Base-by-base conservation (phyloP, 2,329 filamentous ascomycete genomes). In the Fusarium udum region DNA sequence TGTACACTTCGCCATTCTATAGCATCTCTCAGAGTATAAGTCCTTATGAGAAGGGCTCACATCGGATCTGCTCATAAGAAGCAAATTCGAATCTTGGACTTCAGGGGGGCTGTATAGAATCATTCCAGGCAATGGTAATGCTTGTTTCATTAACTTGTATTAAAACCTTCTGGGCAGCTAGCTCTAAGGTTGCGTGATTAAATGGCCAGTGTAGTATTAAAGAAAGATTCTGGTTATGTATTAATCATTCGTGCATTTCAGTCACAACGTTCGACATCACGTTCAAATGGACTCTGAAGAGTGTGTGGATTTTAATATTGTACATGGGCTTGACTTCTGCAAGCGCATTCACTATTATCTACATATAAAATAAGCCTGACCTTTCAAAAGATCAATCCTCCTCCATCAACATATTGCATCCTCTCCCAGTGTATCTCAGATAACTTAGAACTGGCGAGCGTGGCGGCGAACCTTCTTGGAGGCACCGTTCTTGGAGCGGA, bases 391-490 rank as follows among this genome's bases (percentile, higher is more conserved):
- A 7, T 16, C n/a, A 58, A 28, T n/a, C 4, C 6, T n/a, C 10
- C 6, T 24, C 16, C 32, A 14, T 14, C 22, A 31, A 12, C 16
- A 32, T 12, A 10, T 13, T 18, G 11, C 0, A 13, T 4, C 24
- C 1, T 1, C n/a, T 0, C 9, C 9, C 34, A 22, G 6, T 7
- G 2, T 28, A 12, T 42, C n/a, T 46, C 11, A 16, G 6, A 56
- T 32, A 52, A 18, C 22, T 69, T 76, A 77, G 52, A 77, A 58
- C 8, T 67, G 73, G 4, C 75, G 72, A 7, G 75, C 75, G 13
- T 77, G 75, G 12, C 75, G 75, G 4, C 75, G 75, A n/a, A 31
- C 37, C 32, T 75, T 74, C 40, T 57, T 57, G 7, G 63, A 60
- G 14, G 52, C 72, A 53, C 57, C 60, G 28, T 67, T 64, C 20